Evolutionary conservation across 116 monocot genomes (phyloP), one percentile per base, ranked within the genome.

Genomic region (Zostera marina): DNA sequence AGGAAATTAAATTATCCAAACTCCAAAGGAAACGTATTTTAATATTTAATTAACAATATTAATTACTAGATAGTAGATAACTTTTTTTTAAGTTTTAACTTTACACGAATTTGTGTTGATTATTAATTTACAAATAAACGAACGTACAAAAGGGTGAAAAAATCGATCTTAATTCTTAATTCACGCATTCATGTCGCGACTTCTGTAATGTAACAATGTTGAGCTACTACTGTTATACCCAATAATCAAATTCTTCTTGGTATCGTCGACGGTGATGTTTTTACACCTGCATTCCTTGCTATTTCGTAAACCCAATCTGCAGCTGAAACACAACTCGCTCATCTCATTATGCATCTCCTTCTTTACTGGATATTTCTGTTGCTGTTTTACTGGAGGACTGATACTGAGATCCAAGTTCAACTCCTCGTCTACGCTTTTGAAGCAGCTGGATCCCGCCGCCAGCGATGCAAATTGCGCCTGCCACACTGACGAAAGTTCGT

Each of bases 351-450:
- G n/a, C 56, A 14, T 53, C 53, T 53, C 56, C 26, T 39, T 56
- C 26, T 38, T 56, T 2, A 38, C 38, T 2, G 40, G 38, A 15
- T 25, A n/a, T 13, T n/a, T n/a, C n/a, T 61, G 45, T 25, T 25
- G 61, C 15, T 46, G 61, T 7, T 45, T 13, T 2, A 26, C n/a
- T 48, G 62, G 48, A 46, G 47, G 25, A 47, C 62, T 62, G 3
- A 62, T 47, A 26, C 62, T 62, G 24, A 62, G 62, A 14, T 62
- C 62, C 62, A 62, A 47, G 17, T 60, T 41, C n/a, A 57, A 41
- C 24, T 22, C 10, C 21, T 20, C n/a, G n/a, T n/a, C n/a, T n/a
- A n/a, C n/a, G n/a, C n/a, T n/a, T n/a, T n/a, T n/a, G n/a, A n/a
- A n/a, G n/a, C n/a, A n/a, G n/a, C n/a, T n/a, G n/a, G n/a, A n/a